These are phyloP conservation scores for Aciculosporium take DNA, from an alignment of 2,329 filamentous ascomycete species.

Conservation along the genomic window DNA sequence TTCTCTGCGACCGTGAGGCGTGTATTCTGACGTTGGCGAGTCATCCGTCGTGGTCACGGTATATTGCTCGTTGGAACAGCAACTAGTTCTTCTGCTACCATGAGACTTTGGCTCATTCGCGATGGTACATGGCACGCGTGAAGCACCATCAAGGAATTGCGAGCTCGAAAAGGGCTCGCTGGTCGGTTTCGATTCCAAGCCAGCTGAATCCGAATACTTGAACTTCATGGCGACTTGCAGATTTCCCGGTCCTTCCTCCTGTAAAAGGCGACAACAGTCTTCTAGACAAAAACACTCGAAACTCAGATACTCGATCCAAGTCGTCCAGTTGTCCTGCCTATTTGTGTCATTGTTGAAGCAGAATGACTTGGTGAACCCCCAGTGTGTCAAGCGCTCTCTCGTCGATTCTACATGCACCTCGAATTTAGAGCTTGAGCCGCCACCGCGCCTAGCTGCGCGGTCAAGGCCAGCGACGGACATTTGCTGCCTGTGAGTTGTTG, in stretches of 20 bases:
- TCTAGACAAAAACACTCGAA: constrained; percentile 5
- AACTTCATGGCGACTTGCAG: neutral
- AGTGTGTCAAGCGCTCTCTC: neutral
- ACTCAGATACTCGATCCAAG: constrained; percentile 6
- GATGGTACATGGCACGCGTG: neutral
- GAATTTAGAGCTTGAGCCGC: neutral
- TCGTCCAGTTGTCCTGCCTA: constrained; percentile 5
- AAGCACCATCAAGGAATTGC: neutral
- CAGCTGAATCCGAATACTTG: neutral
- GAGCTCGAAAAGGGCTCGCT: neutral
- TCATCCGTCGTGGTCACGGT: neutral
- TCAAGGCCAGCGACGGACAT: too few relatives aligned
- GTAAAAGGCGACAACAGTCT: neutral
- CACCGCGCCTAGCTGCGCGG: neutral
- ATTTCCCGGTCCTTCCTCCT: neutral
- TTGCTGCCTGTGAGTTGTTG: neutral
- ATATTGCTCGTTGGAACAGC: neutral
- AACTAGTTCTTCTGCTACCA: too few relatives aligned
- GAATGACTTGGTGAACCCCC: constrained; percentile 3
- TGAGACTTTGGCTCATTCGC: neutral
- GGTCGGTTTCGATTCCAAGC: neutral
- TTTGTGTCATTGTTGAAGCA: neutral
- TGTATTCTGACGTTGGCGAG: neutral
- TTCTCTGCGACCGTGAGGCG: neutral
- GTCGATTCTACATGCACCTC: neutral